These are phyloP conservation scores for Penicillium macrosclerotiorum DNA, from an alignment of 495 filamentous ascomycete genomes.

Conservation along the genomic window DNA sequence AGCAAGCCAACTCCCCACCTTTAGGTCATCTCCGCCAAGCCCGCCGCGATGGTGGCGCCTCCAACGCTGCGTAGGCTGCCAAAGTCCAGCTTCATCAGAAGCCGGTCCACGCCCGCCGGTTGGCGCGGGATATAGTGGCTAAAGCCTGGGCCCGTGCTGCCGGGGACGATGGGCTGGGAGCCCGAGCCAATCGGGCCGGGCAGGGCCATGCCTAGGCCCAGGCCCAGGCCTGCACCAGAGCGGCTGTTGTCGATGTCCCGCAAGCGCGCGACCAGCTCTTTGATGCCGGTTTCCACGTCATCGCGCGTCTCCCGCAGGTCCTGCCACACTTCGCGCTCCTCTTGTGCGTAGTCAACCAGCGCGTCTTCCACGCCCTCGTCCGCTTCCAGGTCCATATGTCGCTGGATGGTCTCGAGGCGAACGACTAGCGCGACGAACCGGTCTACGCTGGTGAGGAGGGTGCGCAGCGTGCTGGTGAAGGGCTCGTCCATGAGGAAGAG, in stretches of 20 bases:
- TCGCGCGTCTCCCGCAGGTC: constrained; percentile 46
- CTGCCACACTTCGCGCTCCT: constrained; percentile 61
- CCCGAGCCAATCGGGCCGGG: too few relatives aligned
- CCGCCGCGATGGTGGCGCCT: constrained; percentile 4
- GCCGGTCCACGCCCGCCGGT: constrained; percentile 69
- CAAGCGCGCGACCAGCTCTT: constrained; percentile 58
- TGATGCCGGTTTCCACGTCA: constrained; percentile 53
- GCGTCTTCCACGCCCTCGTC: constrained; percentile 78
- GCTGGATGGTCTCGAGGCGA: constrained; percentile 69
- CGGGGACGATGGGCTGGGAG: too few relatives aligned
- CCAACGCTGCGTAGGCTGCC: constrained; percentile 44
- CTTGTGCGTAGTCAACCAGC: constrained; percentile 63
- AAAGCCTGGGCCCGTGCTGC: constrained; percentile 26
- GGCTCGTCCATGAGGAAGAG: constrained; percentile 67
- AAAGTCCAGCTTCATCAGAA: constrained; percentile 88
- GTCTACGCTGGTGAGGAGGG: constrained; percentile 70
- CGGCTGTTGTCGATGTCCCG: constrained; percentile 56
- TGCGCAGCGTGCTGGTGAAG: constrained; percentile 70
- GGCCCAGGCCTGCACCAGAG: constrained; percentile 38
- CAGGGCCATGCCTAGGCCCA: constrained; percentile 6
- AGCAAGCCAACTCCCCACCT: too few relatives aligned
- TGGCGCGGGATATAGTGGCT: constrained; percentile 60
- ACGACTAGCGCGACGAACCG: constrained; percentile 71
- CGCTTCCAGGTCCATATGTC: constrained; percentile 69
- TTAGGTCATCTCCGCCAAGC: constrained; percentile 11